Conservation (phyloP, 495 filamentous ascomycete genomes). For the Neurospora sp. region DNA sequence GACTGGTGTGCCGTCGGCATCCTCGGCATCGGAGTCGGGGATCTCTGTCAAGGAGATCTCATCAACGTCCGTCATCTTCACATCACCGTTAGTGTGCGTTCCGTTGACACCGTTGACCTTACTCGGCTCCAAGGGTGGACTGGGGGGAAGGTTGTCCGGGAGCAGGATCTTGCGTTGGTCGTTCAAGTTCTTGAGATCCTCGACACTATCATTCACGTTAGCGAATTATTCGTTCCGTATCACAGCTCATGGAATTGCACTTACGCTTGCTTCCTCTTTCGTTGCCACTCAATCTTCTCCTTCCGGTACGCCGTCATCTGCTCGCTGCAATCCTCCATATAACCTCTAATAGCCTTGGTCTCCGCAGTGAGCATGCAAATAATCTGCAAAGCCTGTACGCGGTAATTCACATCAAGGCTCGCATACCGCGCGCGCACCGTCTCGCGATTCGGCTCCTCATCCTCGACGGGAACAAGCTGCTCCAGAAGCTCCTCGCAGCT, state of each 20-base stretch:
- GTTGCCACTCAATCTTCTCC: slow-evolving; percentile 87
- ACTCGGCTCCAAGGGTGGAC: slow-evolving; percentile 41
- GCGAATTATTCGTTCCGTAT: neutral
- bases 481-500: slow-evolving; percentile 68
- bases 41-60: slow-evolving; percentile 41
- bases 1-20: slow-evolving; percentile 36
- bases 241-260: slow-evolving; percentile 24
- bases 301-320: slow-evolving; percentile 90
- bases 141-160: slow-evolving; percentile 64
- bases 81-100: slow-evolving; percentile 24
- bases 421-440: slow-evolving; percentile 63
- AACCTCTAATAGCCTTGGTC: slow-evolving; percentile 72
- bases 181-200: slow-evolving; percentile 71
- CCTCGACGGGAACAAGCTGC: slow-evolving; percentile 61
- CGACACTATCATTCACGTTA: slow-evolving; percentile 44
- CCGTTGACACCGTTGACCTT: slow-evolving; percentile 26
- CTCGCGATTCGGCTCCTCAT: slow-evolving; percentile 59
- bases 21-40: slow-evolving; percentile 51
- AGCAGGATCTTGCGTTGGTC: slow-evolving; percentile 80
- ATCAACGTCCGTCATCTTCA: slow-evolving; percentile 55
- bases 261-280: slow-evolving; percentile 72
- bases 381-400: slow-evolving; percentile 72
- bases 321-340: slow-evolving; percentile 82
- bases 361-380: slow-evolving; percentile 79
- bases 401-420: slow-evolving; percentile 68